Base-by-base conservation (phyloP, 148 eudicot species). In the Heliamphora exappendiculata region DNA sequence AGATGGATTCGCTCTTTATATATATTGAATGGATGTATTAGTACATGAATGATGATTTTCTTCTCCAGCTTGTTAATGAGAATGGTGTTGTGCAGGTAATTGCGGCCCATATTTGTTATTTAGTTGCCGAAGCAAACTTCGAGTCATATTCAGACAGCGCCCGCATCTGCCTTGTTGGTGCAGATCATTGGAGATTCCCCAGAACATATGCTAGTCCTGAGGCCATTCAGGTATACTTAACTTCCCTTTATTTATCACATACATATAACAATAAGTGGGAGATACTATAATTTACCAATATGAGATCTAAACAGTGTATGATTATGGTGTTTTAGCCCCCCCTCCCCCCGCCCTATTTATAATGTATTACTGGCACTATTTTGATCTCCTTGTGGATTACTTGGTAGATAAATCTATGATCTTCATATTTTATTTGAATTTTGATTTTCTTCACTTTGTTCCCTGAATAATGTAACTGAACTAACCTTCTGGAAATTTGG, bases 71-170 rank as follows among this genome's bases (percentile, higher is more conserved):
- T 50, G 31, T 70, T 64, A 28, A 41, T 70, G 13, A 10, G 58
- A 70, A 75, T 54, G 7, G 37, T 72, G 70, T 45, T 55, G 14
- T 77, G 71, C 85, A 91, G 97, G 81, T 87, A 68, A 80, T 78
- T 57, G 91, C 94, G 11, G 97, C 94, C 26, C 97, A 92, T 80
- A 87, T 90, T 28, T 92, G 97, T 82, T 92, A 92, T 76, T 83
- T 92, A 82, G 81, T 92, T 82, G 92, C 97, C 7, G 97, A 92
- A 80, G 87, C 89, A 28, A 86, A 82, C 80, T 82, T 92, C 63
- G 94, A 90, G 81, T 64, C 87, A 57, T 92, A 87, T 84, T 90
- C 97, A 55, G 92, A 90, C 60, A 87, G 83, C 75, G 88, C 97
- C 55, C 87, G 97, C 81, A 70, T 92, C 63, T 92, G 97, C 82